These are phyloP conservation scores for Pseudozyma tsukubaensis DNA, from an alignment of 1,284 basidiomycete species.

Conservation along the genomic window DNA sequence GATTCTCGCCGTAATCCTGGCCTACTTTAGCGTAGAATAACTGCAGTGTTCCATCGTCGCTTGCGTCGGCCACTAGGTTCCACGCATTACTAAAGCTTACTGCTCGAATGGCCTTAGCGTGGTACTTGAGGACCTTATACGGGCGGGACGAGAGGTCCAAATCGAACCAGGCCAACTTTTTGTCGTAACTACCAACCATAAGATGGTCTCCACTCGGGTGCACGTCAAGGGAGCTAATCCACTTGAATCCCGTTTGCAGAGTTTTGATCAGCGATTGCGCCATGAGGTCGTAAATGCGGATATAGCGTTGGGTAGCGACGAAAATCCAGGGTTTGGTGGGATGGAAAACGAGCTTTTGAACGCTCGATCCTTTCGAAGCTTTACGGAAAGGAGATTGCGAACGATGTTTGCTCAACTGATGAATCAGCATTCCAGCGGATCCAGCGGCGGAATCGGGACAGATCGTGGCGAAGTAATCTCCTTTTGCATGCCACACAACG, in stretches of 20 bases:
- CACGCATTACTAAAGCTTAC: constrained; percentile 84
- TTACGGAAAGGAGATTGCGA: constrained; percentile 98
- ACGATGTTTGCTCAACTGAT: constrained; percentile 90
- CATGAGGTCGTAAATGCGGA: constrained; percentile 92
- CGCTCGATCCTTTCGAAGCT: constrained; percentile 79
- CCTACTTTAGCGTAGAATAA: constrained; percentile 96
- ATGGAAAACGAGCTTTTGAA: constrained; percentile 94
- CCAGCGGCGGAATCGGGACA: constrained; percentile 72
- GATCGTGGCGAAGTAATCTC: constrained; percentile 95
- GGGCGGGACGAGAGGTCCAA: constrained; percentile 93
- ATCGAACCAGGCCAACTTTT: constrained; percentile 98
- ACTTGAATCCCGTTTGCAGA: constrained; percentile 88
- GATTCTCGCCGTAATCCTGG: constrained; percentile 83
- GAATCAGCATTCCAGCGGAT: constrained; percentile 87
- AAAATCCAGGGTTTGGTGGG: constrained; percentile 94
- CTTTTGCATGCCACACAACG: constrained; percentile 90
- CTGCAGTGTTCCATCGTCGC: constrained; percentile 96
- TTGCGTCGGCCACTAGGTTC: constrained; percentile 93
- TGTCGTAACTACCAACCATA: constrained; percentile 96
- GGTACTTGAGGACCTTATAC: constrained; percentile 96
- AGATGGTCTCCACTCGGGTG: constrained; percentile 88
- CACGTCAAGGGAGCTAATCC: constrained; percentile 96
- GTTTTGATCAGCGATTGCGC: constrained; percentile 94
- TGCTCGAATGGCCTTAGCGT: constrained; percentile 88
- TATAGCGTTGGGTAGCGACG: constrained; percentile 97